Evolutionary conservation across 2,329 filamentous ascomycete genomes (phyloP).

Genomic region (Aspergillus versicolor): DNA sequence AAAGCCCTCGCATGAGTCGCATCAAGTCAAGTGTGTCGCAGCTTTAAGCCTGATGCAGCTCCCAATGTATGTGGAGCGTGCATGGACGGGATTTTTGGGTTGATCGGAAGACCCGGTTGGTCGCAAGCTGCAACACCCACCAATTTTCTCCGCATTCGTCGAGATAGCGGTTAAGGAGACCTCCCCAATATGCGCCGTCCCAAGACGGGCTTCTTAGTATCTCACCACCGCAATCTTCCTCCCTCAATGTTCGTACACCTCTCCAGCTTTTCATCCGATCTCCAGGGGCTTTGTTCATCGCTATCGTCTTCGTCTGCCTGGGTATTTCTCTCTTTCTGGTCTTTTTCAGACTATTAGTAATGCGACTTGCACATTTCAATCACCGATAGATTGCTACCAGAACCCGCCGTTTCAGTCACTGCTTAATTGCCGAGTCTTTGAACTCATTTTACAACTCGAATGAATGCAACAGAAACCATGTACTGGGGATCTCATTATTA

Average conservation of each 20-base stretch:
- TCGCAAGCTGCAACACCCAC: background rate
- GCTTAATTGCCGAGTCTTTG: background rate
- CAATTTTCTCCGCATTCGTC: slow-evolving; percentile 12
- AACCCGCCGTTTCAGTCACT: background rate
- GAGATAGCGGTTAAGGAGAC: background rate
- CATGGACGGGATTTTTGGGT: background rate
- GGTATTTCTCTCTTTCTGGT: background rate
- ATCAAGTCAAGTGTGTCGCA: background rate
- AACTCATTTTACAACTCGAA: background rate
- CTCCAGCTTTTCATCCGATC: background rate
- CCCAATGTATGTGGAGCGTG: background rate
- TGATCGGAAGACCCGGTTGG: slow-evolving; percentile 6
- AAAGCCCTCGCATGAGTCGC: background rate
- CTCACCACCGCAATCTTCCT: slow-evolving; percentile 7
- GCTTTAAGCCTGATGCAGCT: background rate
- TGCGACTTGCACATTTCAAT: background rate
- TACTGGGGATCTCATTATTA: slow-evolving; percentile 1
- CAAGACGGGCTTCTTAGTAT: slow-evolving; percentile 1
- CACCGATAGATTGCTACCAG: background rate
- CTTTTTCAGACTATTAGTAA: background rate
- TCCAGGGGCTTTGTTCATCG: background rate
- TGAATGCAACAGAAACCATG: slow-evolving; percentile 1
- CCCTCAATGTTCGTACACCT: slow-evolving; percentile 2
- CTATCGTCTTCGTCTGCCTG: background rate
- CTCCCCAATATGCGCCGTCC: background rate